Percentiles rank a stretch among this genome's conserved stretches.
Conservation (phyloP, 163 green algal genomes). For the Picocystis sp. region DNA sequence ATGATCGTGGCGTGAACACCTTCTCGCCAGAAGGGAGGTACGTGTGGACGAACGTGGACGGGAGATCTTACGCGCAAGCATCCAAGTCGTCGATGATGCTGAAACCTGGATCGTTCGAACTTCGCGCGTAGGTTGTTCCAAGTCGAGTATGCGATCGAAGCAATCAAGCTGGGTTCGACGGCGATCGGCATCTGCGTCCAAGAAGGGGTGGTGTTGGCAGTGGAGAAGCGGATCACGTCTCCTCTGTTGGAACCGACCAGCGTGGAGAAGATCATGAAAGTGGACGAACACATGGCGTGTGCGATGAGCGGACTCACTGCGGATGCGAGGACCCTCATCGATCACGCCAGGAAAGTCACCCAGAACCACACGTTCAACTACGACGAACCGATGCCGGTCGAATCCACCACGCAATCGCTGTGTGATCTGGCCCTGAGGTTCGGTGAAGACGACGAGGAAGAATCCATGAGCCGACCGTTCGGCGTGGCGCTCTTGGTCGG, state of each 20-base stretch:
- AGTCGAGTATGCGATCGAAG: conserved; percentile 98
- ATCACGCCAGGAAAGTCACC: conserved; percentile 81
- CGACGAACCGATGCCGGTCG: conserved; percentile 90
- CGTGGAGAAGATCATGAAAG: conserved; percentile 92
- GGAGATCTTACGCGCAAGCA: too few relatives aligned
- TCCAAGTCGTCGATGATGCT: too few relatives aligned
- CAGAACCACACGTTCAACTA: conserved; percentile 95
- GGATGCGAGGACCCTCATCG: conserved; percentile 88
- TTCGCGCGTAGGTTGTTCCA: conserved; percentile 73
- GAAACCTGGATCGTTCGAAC: too few relatives aligned
- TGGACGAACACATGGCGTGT: conserved; percentile 87
- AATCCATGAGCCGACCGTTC: conserved; percentile 77
- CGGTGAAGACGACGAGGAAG: conserved; percentile 69
- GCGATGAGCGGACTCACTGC: conserved; percentile 95
- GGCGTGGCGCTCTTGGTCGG: conserved; percentile 90
- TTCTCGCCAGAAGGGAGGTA: conserved; percentile 57
- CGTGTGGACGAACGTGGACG: too few relatives aligned
- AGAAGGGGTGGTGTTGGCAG: conserved; percentile 82
- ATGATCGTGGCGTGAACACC: conserved; percentile 94
- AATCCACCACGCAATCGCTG: conserved; percentile 80
- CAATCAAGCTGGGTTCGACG: conserved; percentile 97
- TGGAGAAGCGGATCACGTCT: conserved; percentile 96
- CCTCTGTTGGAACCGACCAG: conserved; percentile 73
- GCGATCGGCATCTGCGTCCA: conserved; percentile 77
- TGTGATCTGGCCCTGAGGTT: conserved; percentile 91